Evolutionary conservation across 805 yeast species (phyloP).

Genomic region (Yamadazyma tumulicola): DNA sequence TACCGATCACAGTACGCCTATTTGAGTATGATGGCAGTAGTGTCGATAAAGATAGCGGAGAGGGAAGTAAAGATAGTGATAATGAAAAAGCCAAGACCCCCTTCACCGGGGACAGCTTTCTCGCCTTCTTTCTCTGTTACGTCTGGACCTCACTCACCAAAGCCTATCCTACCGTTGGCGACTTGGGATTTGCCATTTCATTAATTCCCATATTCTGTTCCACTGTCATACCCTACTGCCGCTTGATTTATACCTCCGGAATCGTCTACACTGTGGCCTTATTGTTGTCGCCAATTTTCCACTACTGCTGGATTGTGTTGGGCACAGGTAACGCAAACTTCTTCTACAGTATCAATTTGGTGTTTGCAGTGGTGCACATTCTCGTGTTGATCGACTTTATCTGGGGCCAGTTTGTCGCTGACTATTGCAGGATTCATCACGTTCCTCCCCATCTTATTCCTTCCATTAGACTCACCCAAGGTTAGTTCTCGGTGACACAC

Average conservation of each 20-base stretch:
- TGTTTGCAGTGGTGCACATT: conserved; percentile 68
- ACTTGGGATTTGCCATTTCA: conserved; percentile 48
- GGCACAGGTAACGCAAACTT: conserved; percentile 97
- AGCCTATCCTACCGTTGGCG: conserved; percentile 84
- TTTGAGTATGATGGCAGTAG: conserved; percentile 19
- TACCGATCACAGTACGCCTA: conserved; percentile 76
- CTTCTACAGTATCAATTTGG: conserved; percentile 89
- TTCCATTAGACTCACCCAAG: conserved; percentile 12
- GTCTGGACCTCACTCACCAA: conserved; percentile 60
- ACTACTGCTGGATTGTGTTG: conserved; percentile 88
- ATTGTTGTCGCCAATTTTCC: conserved; percentile 80
- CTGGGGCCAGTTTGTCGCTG: conserved; percentile 74
- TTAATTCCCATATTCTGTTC: conserved; percentile 42
- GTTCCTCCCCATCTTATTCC: neutral
- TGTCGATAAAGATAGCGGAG: neutral
- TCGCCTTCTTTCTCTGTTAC: conserved; percentile 44
- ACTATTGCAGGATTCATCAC: conserved; percentile 38
- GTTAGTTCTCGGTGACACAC: conserved; percentile 1
- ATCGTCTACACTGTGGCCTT: conserved; percentile 51
- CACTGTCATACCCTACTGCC: conserved; percentile 44
- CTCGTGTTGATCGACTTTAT: conserved; percentile 68
- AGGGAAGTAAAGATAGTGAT: conserved; percentile 1
- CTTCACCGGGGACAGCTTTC: conserved; percentile 53
- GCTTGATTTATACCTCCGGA: conserved; percentile 43
- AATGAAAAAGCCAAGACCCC: no score